phyloP scores from a whole-genome alignment of 345 rosid genomes.

The Odontarrhena argentea region DNA sequence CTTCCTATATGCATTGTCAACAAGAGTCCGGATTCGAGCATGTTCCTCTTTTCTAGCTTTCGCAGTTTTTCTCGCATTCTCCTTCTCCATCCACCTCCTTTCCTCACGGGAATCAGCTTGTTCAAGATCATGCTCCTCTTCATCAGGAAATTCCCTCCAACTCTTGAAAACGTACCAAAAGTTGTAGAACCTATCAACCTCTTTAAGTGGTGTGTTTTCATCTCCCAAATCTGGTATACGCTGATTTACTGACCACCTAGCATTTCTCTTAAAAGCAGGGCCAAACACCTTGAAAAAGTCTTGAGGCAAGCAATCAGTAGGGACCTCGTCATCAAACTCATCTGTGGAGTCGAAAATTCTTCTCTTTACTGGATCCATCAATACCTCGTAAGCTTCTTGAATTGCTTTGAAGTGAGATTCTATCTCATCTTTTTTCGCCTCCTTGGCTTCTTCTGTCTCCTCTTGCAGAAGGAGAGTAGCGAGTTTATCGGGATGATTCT shows the following conservation, averaged over 20 bases:
- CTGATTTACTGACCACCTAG: constrained; percentile 90
- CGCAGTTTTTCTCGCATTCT: constrained; percentile 79
- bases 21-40: constrained; percentile 78
- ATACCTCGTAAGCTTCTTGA: constrained; percentile 93
- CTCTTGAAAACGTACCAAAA: constrained; percentile 94
- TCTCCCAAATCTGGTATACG: constrained; percentile 79
- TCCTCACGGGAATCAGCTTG: constrained; percentile 98
- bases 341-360: constrained; percentile 93
- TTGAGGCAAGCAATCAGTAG: constrained; percentile 78
- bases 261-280: constrained; percentile 96
- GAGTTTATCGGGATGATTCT: constrained; percentile 94
- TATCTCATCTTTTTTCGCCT: constrained; percentile 89
- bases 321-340: constrained; percentile 97
- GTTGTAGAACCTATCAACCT: constrained; percentile 77
- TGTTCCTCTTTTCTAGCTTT: constrained; percentile 96
- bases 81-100: constrained; percentile 99
- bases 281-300: constrained; percentile 97
- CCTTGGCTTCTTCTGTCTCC: constrained; percentile 90
- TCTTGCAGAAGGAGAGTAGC: constrained; percentile 83
- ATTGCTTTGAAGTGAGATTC: constrained; percentile 83
- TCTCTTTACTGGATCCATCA: constrained; percentile 87
- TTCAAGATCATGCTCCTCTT: constrained; percentile 93
- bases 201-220: constrained; percentile 64
- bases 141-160: constrained; percentile 99
- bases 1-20: constrained; percentile 88